Conservation (phyloP, 2,329 filamentous ascomycete species). For the Pseudogymnoascus pannorum region DNA sequence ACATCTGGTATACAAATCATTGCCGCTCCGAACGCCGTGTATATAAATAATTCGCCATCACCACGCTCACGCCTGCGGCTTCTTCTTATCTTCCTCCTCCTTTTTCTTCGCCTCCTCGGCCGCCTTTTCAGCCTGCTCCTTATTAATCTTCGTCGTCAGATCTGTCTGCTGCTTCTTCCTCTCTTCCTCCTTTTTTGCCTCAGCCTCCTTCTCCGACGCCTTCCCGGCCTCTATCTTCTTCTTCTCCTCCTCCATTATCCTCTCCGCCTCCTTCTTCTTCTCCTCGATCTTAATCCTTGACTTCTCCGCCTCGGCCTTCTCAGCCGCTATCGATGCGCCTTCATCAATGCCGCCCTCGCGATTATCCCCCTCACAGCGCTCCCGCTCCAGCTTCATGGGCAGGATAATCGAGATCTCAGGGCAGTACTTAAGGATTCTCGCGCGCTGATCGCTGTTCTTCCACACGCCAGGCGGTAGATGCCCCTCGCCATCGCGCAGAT, state of each 20-base stretch:
- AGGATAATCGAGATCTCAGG: conserved; percentile 49
- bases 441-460: conserved; percentile 37
- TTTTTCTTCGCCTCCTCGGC: background rate
- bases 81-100: background rate
- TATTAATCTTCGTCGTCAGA: background rate
- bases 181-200: background rate
- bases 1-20: background rate
- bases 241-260: background rate
- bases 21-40: background rate
- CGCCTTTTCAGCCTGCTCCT: background rate
- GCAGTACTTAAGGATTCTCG: conserved; percentile 47
- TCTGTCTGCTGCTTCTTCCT: background rate
- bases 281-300: background rate
- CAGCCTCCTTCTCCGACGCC: background rate
- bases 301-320: background rate
- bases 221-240: background rate
- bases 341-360: conserved; percentile 19
- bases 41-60: background rate
- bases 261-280: conserved; percentile 5
- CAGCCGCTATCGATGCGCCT: background rate
- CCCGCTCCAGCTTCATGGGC: conserved; percentile 48
- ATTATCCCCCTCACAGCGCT: conserved; percentile 35
- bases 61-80: background rate
- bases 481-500: conserved; percentile 39
- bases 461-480: conserved; percentile 39